Conservation (phyloP, 768 basidiomycete genomes). For the Austroboletus festivus region DNA sequence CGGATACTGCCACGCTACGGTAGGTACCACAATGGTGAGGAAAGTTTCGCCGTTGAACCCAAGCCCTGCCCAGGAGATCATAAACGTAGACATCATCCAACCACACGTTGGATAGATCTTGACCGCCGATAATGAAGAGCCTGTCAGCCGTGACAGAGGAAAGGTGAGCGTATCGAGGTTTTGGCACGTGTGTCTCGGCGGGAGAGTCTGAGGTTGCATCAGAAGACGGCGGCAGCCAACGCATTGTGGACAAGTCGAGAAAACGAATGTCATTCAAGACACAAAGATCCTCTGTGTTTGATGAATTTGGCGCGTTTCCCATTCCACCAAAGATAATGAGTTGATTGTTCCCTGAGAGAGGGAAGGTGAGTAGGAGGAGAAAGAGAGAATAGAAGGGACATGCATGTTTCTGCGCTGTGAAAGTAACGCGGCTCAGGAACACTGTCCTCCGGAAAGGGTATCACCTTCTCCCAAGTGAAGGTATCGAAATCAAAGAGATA, state of each 20-base stretch:
- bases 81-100: conserved; percentile 90
- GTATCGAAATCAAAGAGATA: conserved; percentile 85
- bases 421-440: conserved; percentile 88
- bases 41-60: conserved; percentile 79
- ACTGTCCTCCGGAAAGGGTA: conserved; percentile 58
- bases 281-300: conserved; percentile 75
- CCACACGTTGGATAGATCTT: conserved; percentile 92
- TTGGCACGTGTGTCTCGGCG: conserved; percentile 58
- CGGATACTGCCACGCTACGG: conserved; percentile 86
- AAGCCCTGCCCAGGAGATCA: conserved; percentile 67
- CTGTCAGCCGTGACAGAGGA: conserved; percentile 82
- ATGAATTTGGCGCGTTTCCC: conserved; percentile 73
- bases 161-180: conserved; percentile 91
- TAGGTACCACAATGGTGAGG: conserved; percentile 96
- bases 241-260: conserved; percentile 68
- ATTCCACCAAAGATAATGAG: conserved; percentile 95
- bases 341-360: conserved; percentile 68
- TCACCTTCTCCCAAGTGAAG: conserved; percentile 74
- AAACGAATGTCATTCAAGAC: conserved; percentile 93
- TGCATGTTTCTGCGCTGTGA: conserved; percentile 86
- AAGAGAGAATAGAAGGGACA: conserved; percentile 16
- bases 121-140: conserved; percentile 91
- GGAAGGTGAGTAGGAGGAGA: conserved; percentile 12
- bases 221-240: conserved; percentile 60
- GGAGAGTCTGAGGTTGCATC: conserved; percentile 34